phyloP scores from a whole-genome alignment of 179 eudicot genomes.

The Silene noctiflora region DNA sequence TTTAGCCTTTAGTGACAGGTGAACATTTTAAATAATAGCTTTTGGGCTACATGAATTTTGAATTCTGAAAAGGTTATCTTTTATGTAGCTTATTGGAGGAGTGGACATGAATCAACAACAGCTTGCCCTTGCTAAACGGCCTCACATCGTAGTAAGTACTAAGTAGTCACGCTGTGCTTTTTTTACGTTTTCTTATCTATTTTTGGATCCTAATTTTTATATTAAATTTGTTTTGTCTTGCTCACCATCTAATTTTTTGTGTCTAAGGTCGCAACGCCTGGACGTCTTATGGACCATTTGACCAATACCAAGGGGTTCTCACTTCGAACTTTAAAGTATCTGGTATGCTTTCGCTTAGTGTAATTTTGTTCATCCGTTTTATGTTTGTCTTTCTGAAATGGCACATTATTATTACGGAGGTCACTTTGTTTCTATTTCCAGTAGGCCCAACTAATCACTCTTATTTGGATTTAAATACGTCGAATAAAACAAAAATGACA shows the following conservation, averaged over 20 bases:
- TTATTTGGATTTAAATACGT: background rate
- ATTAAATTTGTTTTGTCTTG: background rate
- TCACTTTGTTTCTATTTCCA: background rate
- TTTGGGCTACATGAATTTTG: background rate
- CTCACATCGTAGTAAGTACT: conserved; percentile 73
- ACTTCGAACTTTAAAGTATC: conserved; percentile 71
- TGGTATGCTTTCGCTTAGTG: conserved; percentile 48
- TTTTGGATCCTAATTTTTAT: background rate
- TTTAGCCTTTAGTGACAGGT: no score
- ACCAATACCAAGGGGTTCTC: conserved; percentile 93
- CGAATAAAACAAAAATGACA: background rate
- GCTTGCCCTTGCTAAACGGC: conserved; percentile 64
- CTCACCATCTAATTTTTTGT: conserved; percentile 11
- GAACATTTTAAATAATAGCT: background rate
- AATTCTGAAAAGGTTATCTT: conserved; percentile 3
- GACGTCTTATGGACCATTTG: conserved; percentile 91
- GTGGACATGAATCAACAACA: conserved; percentile 67
- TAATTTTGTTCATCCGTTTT: background rate
- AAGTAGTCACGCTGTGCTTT: background rate
- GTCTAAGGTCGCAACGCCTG: conserved; percentile 89
- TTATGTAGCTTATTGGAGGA: conserved; percentile 83
- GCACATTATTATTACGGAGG: background rate
- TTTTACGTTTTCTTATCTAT: background rate
- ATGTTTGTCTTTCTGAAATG: background rate
- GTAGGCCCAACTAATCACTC: background rate